Conservation (phyloP, 2,329 filamentous ascomycete species). For the Coleophoma cylindrospora region DNA sequence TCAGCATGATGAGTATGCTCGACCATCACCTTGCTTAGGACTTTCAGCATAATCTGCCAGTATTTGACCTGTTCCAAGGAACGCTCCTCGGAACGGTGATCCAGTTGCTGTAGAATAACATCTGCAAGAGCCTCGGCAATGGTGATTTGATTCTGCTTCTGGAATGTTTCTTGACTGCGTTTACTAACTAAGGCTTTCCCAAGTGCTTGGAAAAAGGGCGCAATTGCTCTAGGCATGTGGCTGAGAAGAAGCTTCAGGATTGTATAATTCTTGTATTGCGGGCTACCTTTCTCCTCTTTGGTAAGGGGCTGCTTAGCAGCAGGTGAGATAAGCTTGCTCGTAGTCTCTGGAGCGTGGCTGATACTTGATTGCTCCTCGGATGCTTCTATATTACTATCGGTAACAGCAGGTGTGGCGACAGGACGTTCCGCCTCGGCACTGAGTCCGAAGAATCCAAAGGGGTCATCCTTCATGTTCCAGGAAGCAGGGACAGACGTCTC, state of each 20-base stretch:
- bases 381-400: neutral
- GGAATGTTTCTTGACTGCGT: conserved; percentile 62
- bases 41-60: conserved; percentile 75
- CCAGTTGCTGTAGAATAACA: conserved; percentile 64
- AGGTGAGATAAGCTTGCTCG: conserved; percentile 29
- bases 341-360: neutral
- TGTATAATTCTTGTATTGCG: conserved; percentile 68
- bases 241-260: conserved; percentile 72
- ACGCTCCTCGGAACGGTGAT: conserved; percentile 33
- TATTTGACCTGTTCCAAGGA: conserved; percentile 68
- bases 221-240: conserved; percentile 73
- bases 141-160: conserved; percentile 45
- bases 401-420: neutral
- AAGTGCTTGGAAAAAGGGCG: conserved; percentile 78
- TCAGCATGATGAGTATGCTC: conserved; percentile 46
- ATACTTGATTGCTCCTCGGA: neutral
- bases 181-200: conserved; percentile 77
- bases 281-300: conserved; percentile 33
- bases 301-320: conserved; percentile 22
- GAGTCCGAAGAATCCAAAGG: conserved; percentile 64
- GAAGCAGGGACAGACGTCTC: conserved; percentile 67
- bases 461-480: conserved; percentile 51
- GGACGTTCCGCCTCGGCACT: conserved; percentile 1
- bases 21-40: conserved; percentile 72
- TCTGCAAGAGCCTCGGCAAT: conserved; percentile 65